Conservation (phyloP, 805 yeast genomes). For the Yamadazyma scolyti region DNA sequence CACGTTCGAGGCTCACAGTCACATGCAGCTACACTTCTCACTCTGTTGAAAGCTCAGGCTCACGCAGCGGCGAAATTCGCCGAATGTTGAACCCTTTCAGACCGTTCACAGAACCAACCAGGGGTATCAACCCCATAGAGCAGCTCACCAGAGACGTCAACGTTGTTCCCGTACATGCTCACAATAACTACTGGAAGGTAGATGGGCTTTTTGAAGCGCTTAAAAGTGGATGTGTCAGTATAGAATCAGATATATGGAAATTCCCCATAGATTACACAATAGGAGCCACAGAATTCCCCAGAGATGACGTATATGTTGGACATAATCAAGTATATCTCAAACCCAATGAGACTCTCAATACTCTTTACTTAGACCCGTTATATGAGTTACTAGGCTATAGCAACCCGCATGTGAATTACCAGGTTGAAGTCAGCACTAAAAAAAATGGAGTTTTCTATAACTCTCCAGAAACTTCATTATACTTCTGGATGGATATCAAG, state of each 20-base stretch:
- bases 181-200: slow-evolving; percentile 65
- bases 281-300: slow-evolving; percentile 19
- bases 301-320: slow-evolving; percentile 53
- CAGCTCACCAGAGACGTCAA: slow-evolving; percentile 32
- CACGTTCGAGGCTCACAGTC: too few relatives aligned
- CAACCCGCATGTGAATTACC: slow-evolving; percentile 30
- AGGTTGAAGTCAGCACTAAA: slow-evolving; percentile 9
- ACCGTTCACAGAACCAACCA: too few relatives aligned
- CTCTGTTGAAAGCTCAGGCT: too few relatives aligned
- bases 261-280: slow-evolving; percentile 29
- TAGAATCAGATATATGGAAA: slow-evolving; percentile 68
- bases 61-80: too few relatives aligned
- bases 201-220: slow-evolving; percentile 58
- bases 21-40: too few relatives aligned
- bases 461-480: slow-evolving; percentile 49
- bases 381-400: slow-evolving; percentile 43
- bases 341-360: slow-evolving; percentile 42
- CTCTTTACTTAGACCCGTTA: slow-evolving; percentile 54
- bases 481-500: slow-evolving; percentile 63
- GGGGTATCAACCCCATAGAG: slow-evolving; percentile 24
- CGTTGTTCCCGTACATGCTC: slow-evolving; percentile 54
- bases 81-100: too few relatives aligned
- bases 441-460: slow-evolving; percentile 37
- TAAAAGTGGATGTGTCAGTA: slow-evolving; percentile 49
- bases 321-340: slow-evolving; percentile 50